Evolutionary conservation across 1,284 basidiomycete species (phyloP), one percentile per base, ranked within the genome.

Genomic region (Malassezia cuniculi): DNA sequence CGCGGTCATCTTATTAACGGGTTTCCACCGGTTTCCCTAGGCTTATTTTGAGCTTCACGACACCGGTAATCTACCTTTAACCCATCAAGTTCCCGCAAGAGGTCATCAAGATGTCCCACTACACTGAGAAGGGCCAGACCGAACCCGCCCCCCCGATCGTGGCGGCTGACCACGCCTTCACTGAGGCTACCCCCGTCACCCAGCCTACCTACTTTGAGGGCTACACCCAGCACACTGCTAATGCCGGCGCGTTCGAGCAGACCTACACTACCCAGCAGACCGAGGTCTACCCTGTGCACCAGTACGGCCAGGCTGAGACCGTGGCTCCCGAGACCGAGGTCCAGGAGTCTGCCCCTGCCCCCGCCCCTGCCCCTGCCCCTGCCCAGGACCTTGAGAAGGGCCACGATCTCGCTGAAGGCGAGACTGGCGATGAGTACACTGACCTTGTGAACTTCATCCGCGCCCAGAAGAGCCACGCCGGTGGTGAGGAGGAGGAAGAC

Each of bases 381-480:
- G n/a, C n/a, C n/a, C n/a, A n/a, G n/a, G n/a, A n/a, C 16, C 18
- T 9, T 17, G 47, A 56, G 34, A 52, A 54, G 45, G 27, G 26
- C 36, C 24, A 21, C 20, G 31, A 31, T 4, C 39, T 44, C 21
- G 45, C 48, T 42, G 49, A 54, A n/a, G 63, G 63, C 24, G 55
- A 56, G 43, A 60, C 57, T 41, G 42, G 47, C 17, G 63, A 66
- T 17, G 63, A 66, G 56, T 66, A 66, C 42, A 45, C 46, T 25
- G 32, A 36, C 19, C 55, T 66, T 31, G 52, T 66, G 48, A 50
- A 57, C 14, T 66, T 57, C 52, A 66, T 66, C 38, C 54, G 54
- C 24, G 34, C 53, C 32, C 60, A 64, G 32, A 66, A 66, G 42
- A 31, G 32, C 11, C 8, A 36, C 31, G 31, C 16, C 18, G 26